Conservation (phyloP, 495 filamentous ascomycete genomes). For the Aspergillus taichungensis region DNA sequence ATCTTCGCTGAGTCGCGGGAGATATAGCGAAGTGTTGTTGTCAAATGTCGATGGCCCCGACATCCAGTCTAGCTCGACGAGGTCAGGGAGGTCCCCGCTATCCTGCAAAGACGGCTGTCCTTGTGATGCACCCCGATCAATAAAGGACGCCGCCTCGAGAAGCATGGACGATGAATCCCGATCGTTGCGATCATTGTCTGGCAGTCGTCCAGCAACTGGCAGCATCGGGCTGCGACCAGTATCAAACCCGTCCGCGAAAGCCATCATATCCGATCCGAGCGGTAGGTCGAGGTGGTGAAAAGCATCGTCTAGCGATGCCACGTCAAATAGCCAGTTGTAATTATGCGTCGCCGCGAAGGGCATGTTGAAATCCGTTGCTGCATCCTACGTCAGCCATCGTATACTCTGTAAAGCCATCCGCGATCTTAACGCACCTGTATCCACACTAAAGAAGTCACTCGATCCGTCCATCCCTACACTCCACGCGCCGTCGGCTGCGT, state of each 20-base stretch:
- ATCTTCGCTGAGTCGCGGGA: slow-evolving; percentile 20
- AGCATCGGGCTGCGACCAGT: slow-evolving; percentile 8
- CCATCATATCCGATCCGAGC: slow-evolving; percentile 15
- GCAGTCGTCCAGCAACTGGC: slow-evolving; percentile 7
- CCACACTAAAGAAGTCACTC: slow-evolving; percentile 20
- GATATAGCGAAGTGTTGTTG: neutral
- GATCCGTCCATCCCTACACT: slow-evolving; percentile 14
- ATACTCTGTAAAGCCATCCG: neutral
- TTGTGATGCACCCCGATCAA: slow-evolving; percentile 2
- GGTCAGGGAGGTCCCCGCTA: neutral
- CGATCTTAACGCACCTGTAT: slow-evolving; percentile 15
- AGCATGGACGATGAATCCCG: slow-evolving; percentile 10
- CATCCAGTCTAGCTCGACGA: slow-evolving; percentile 28
- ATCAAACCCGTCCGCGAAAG: slow-evolving; percentile 13
- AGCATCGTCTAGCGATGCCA: slow-evolving; percentile 28
- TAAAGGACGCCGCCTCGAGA: slow-evolving; percentile 10
- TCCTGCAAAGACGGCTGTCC: neutral
- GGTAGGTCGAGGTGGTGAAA: slow-evolving; percentile 24
- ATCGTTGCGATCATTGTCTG: slow-evolving; percentile 5
- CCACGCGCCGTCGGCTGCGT: slow-evolving; percentile 28
- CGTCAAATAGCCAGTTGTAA: slow-evolving; percentile 50
- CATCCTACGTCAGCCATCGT: neutral
- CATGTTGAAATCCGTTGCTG: slow-evolving; percentile 46
- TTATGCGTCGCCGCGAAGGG: slow-evolving; percentile 48
- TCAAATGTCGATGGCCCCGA: slow-evolving; percentile 13